Conservation (phyloP, 1,139 yeast genomes). For the Casaregolazyma suthepensis region DNA sequence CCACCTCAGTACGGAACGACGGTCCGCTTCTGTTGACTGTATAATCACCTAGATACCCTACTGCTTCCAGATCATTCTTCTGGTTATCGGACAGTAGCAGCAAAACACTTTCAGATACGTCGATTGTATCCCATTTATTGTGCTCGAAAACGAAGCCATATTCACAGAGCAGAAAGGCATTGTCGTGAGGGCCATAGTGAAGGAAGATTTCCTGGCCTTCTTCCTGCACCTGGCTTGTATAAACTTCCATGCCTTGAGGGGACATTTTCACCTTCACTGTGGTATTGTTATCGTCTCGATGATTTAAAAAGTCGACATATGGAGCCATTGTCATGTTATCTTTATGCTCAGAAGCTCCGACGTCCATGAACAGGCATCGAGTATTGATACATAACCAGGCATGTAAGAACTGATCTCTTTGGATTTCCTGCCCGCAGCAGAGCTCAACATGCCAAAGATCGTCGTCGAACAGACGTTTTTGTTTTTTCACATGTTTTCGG, state of each 20-base stretch:
- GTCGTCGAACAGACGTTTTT: conserved; percentile 27
- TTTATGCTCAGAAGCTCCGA: conserved; percentile 41
- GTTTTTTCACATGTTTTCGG: conserved; percentile 20
- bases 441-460: conserved; percentile 16
- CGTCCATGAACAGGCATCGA: conserved; percentile 76
- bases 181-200: conserved; percentile 84
- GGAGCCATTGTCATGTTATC: conserved; percentile 84
- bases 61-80: conserved; percentile 41
- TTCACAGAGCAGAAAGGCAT: conserved; percentile 73
- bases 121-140: conserved; percentile 68
- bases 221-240: conserved; percentile 33
- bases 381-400: conserved; percentile 88
- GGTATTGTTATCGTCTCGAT: conserved; percentile 40
- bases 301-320: conserved; percentile 82
- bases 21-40: conserved; percentile 49
- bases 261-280: conserved; percentile 45
- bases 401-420: conserved; percentile 43
- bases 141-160: conserved; percentile 65
- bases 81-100: conserved; percentile 39
- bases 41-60: conserved; percentile 66
- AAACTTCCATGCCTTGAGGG: conserved; percentile 41
- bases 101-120: conserved; percentile 45
- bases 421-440: conserved; percentile 9
- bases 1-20: conserved; percentile 73
- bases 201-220: conserved; percentile 58